Evolutionary conservation across 257 asterid genomes (phyloP), one percentile per base, ranked within the genome.

Genomic region (Fraxinus quadrangulata): DNA sequence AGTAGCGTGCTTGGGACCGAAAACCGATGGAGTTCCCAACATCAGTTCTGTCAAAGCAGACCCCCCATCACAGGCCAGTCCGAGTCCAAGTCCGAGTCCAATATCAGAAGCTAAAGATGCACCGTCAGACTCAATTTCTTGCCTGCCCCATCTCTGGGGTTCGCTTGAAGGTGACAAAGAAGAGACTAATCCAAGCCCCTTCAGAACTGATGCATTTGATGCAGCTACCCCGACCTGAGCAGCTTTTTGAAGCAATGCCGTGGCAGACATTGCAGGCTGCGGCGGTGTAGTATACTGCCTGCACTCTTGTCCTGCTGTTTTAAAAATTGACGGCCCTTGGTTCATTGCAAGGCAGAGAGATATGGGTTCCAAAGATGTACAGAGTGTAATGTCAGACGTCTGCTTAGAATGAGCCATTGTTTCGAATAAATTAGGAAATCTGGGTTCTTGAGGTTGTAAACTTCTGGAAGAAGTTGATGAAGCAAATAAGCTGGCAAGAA

Each of bases 241-340:
- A 66, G 91, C 91, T 81, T 83, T 87, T 59, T 87, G 91, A 9
- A 87, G 81, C 68, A 87, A 81, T 72, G 91, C 91, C 19, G 91
- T 87, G 28, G 91, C 91, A 23, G 91, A 85, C 91, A 87, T 81
- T n/a, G 89, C 88, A 16, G 89, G 88, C 40, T 79, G 89, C 0
- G 86, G 80, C 28, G 83, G 59, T 0, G 82, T 77, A 19, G 87
- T 84, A 73, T 87, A 84, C 71, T 84, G 88, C 80, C 88, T 71
- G 10, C 82, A 84, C 47, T 84, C 90, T 78, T 84, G 90, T 33
- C 88, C 90, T 28, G 74, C 77, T 54, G 81, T 66, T 69, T 84
- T 80, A n/a, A 84, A 84, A 73, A 84, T 70, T 7, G 90, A 84
- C 1, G 88, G 78, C 2, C 87, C 84, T 9, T 82, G 88, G 67